These are phyloP conservation scores for Penicillium cinerascens DNA, from an alignment of 495 filamentous ascomycete species.

Conservation along the genomic window DNA sequence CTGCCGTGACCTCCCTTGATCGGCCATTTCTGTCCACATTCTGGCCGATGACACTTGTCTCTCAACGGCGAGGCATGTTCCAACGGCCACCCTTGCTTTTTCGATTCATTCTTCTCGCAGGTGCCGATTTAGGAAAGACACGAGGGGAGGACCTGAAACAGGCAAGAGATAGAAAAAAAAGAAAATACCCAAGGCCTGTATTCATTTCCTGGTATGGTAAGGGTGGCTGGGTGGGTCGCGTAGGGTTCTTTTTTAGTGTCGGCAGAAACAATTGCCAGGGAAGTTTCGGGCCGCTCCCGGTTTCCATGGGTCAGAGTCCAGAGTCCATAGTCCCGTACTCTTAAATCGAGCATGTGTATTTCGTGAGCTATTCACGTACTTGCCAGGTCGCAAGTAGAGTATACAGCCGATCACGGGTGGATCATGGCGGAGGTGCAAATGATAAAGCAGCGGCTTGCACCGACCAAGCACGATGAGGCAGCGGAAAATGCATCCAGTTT, in stretches of 20 bases:
- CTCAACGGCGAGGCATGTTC: conserved; percentile 24
- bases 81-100: conserved; percentile 20
- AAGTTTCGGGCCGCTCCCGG: conserved; percentile 32
- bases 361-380: no score
- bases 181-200: not conserved
- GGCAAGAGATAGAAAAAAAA: not conserved
- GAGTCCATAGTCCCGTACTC: not conserved
- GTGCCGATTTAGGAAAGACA: not conserved
- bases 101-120: not conserved
- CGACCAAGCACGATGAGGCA: no score
- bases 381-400: no score
- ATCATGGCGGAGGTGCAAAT: no score
- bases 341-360: no score
- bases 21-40: not conserved
- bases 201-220: not conserved
- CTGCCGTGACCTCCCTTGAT: not conserved
- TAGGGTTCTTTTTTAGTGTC: not conserved
- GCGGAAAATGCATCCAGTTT: conserved; percentile 31
- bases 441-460: no score
- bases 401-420: no score
- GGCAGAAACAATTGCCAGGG: conserved; percentile 19
- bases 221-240: not conserved
- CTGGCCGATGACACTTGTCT: conserved; percentile 19
- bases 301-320: conserved; percentile 1
- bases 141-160: not conserved